Conservation (phyloP, 129 eudicot species). For the Apium graveolens region DNA sequence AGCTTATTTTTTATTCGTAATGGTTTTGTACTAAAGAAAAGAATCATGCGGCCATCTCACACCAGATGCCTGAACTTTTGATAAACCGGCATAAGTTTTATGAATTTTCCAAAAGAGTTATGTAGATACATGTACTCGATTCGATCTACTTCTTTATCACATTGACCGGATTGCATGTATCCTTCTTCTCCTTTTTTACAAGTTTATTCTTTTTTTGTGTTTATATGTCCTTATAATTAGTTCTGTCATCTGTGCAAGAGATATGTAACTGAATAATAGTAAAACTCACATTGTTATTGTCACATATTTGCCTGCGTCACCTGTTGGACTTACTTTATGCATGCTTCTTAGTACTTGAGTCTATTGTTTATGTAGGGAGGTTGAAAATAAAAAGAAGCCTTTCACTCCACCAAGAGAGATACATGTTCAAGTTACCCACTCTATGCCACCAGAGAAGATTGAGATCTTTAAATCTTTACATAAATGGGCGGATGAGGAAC, state of each 20-base stretch:
- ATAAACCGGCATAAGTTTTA: not conserved
- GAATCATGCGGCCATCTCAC: not conserved
- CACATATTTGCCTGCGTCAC: not conserved
- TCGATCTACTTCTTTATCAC: not conserved
- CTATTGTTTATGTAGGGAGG: slow-evolving; percentile 8
- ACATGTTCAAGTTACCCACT: slow-evolving; percentile 18
- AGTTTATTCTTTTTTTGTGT: not conserved
- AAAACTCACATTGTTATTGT: not conserved
- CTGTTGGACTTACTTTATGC: not conserved
- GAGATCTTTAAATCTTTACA: slow-evolving; percentile 13
- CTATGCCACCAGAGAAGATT: slow-evolving; percentile 16
- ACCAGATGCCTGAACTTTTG: not conserved
- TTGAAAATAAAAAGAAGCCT: slow-evolving; percentile 7
- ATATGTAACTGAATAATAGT: not conserved
- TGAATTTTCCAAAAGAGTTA: not conserved
- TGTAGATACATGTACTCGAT: not conserved
- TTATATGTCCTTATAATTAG: not conserved
- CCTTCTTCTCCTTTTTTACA: not conserved
- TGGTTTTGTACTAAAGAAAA: not conserved
- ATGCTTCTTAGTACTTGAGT: not conserved
- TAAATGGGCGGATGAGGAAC: slow-evolving; percentile 10
- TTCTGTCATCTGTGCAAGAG: not conserved
- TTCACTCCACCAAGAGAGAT: slow-evolving; percentile 14
- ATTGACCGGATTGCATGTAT: not conserved
- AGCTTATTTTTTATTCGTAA: not conserved